Evolutionary conservation across 2,329 filamentous ascomycete species (phyloP).

Genomic region (Macrophomina pseudophaseolina): DNA sequence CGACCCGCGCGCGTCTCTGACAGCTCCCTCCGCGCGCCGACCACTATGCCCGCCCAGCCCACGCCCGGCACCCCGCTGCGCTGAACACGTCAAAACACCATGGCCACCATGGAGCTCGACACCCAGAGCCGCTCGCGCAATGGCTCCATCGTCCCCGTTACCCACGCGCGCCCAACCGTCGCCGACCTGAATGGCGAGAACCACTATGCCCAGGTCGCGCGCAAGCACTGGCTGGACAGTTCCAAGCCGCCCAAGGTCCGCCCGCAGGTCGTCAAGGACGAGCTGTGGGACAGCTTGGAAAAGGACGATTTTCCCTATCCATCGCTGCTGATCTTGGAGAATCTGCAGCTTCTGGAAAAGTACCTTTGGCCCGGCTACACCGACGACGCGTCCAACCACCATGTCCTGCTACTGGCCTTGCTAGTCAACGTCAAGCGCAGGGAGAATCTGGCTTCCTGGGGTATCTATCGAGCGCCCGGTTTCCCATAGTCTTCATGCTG

Average conservation of each 20-base stretch:
- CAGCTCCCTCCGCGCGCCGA: slow-evolving; percentile 24
- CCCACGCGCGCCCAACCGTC: slow-evolving; percentile 63
- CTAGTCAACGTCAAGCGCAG: slow-evolving; percentile 87
- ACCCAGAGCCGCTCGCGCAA: slow-evolving; percentile 30
- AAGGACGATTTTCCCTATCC: slow-evolving; percentile 77
- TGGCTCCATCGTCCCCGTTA: slow-evolving; percentile 33
- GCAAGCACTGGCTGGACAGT: slow-evolving; percentile 80
- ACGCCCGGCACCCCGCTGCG: slow-evolving; percentile 10
- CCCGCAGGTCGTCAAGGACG: slow-evolving; percentile 78
- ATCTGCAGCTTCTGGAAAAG: slow-evolving; percentile 87
- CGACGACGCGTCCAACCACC: slow-evolving; percentile 87
- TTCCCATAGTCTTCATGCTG: neutral
- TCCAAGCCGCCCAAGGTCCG: slow-evolving; percentile 72
- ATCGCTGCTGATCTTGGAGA: slow-evolving; percentile 82
- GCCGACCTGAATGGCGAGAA: slow-evolving; percentile 73
- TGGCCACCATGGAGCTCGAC: slow-evolving; percentile 36
- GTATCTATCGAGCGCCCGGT: neutral
- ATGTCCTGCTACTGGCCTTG: slow-evolving; percentile 84
- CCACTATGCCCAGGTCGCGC: slow-evolving; percentile 71
- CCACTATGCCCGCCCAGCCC: slow-evolving; percentile 20
- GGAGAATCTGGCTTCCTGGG: slow-evolving; percentile 86
- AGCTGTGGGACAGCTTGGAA: slow-evolving; percentile 89
- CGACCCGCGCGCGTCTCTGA: slow-evolving; percentile 19
- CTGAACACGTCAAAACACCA: slow-evolving; percentile 11
- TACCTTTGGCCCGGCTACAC: slow-evolving; percentile 95